Base-by-base conservation (phyloP, 108 stramenopile species). In the Schizochytrium sp. region DNA sequence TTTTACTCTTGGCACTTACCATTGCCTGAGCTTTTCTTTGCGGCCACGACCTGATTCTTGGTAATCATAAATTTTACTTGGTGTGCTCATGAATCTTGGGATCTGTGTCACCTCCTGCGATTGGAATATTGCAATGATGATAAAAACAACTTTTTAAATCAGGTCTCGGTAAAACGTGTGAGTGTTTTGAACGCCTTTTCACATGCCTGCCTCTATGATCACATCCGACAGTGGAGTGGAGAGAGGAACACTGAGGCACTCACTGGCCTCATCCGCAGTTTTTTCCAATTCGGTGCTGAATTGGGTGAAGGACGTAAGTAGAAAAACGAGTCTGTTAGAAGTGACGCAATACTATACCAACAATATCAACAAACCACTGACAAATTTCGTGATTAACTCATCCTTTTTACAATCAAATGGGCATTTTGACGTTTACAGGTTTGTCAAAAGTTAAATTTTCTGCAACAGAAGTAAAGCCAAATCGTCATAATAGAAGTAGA, bases 381-480 rank as follows among this genome's bases (percentile, higher is more conserved):
- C 28, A 28, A 28, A 28, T 28, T 28, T 28, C 28, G 28, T 28
- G 28, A 28, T 28, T 28, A 28, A 28, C 28, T 28, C 28, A 28
- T 28, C 28, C 28, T 28, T 28, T 28, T 28, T 28, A 28, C 28
- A 28, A 28, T 28, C 28, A 28, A 28, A 28, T 28, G 28, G 28
- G 28, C 28, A 28, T 28, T 28, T 60, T 17, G 19, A 60, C 19
- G 19, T n/a, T 17, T 41, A 38, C 12, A 83, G 76, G 53, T 49
- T n/a, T 83, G n/a, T 83, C 76, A 47, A 83, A 83, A 28, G 76
- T 83, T 10, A 83, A 83, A 53, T 83, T 83, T 40, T 83, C 76
- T 5, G 47, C 76, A 5, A 38, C 47, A 2, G 76, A 83, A 49
- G 13, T 2, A n/a, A 83, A 83, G 28, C 76, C 76, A 17, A 83